A percentile compares a stretch with the other conserved stretches of the same genome.
These are phyloP conservation scores for Sinapis alba DNA, from an alignment of 441 rosid genomes.

Conservation along the genomic window DNA sequence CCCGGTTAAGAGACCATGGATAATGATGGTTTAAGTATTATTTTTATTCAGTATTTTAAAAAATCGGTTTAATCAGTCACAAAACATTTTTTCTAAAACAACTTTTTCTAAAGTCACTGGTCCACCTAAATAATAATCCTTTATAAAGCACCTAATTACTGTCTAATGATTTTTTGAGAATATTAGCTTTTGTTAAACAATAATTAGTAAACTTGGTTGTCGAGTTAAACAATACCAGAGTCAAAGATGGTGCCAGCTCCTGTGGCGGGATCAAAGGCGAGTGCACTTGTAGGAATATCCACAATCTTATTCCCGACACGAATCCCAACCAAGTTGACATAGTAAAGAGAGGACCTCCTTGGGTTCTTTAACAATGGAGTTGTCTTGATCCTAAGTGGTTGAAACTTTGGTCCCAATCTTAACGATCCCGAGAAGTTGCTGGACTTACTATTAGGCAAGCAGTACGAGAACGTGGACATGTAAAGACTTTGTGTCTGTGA, in stretches of 20 bases:
- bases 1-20: no score
- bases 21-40: no score
- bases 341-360: conserved; percentile 82
- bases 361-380: conserved; percentile 89
- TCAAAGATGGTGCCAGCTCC: conserved; percentile 93
- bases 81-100: no score
- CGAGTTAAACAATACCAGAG: conserved; percentile 65
- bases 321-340: conserved; percentile 71
- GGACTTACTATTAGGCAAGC: conserved; percentile 83
- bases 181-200: neutral
- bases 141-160: no score
- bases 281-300: conserved; percentile 64
- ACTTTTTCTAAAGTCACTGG: neutral
- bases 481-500: conserved; percentile 76
- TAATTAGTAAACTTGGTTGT: neutral
- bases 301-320: conserved; percentile 76
- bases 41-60: no score
- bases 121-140: no score
- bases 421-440: conserved; percentile 80
- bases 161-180: no score
- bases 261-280: conserved; percentile 73
- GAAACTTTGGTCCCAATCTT: conserved; percentile 76
- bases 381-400: conserved; percentile 72
- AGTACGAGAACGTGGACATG: conserved; percentile 82
- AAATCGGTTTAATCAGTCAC: no score